Evolutionary conservation across 176 grass and related monocot species (phyloP).

Genomic region (Ensete ventricosum): DNA sequence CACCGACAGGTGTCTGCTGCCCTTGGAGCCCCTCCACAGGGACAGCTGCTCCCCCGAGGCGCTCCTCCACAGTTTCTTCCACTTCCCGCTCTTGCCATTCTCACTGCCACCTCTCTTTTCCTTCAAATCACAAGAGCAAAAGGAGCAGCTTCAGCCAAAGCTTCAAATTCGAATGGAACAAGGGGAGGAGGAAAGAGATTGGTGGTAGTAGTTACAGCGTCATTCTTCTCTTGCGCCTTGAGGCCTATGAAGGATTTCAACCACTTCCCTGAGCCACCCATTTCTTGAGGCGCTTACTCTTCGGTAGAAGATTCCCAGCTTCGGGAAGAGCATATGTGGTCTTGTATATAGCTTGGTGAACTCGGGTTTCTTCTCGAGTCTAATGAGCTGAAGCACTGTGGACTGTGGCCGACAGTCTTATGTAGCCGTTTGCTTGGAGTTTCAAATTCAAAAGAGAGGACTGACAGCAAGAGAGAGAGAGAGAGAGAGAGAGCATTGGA

Average conservation of each 20-base stretch:
- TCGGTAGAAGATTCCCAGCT: constrained; percentile 14
- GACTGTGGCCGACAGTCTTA: neutral
- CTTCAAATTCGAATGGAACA: neutral
- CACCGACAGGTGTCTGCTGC: constrained; percentile 32
- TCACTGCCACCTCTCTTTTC: constrained; percentile 1
- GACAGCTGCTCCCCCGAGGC: constrained; percentile 48
- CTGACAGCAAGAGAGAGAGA: neutral
- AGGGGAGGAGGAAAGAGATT: neutral
- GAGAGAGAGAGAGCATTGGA: neutral
- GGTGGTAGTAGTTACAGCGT: constrained; percentile 34
- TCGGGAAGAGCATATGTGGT: neutral
- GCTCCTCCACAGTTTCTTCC: constrained; percentile 76
- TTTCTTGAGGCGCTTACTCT: constrained; percentile 7
- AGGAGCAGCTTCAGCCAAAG: neutral
- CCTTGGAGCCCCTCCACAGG: constrained; percentile 32
- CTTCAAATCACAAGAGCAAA: neutral
- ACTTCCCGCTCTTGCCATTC: constrained; percentile 47
- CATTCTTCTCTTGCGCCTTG: constrained; percentile 67
- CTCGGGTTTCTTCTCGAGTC: too few relatives aligned
- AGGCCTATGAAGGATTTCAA: constrained; percentile 74
- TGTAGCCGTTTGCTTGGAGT: neutral
- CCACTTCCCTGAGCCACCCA: constrained; percentile 81
- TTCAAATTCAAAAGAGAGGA: neutral
- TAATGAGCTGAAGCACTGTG: too few relatives aligned
- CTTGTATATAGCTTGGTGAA: neutral